Base-by-base conservation (phyloP, 2,329 filamentous ascomycete species). In the Emericellopsis atlantica region DNA sequence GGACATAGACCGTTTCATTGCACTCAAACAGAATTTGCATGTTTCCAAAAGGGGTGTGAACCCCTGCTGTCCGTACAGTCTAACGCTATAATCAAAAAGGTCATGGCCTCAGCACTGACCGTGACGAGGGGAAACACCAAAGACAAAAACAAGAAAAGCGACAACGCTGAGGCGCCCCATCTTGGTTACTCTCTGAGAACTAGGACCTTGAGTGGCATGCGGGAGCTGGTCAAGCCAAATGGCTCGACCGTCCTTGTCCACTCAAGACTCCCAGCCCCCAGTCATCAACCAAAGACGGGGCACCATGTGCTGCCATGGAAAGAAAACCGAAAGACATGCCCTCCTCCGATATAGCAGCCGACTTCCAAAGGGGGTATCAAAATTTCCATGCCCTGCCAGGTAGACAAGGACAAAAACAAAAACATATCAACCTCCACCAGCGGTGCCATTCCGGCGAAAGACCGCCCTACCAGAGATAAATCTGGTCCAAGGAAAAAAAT, bases 61-160 rank as follows among this genome's bases (percentile, higher is more conserved):
- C 59, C 59, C 59, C 52, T 51, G 26, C 47, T 51, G 16, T 24
- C 58, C 56, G 48, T 58, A 54, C 54, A 59, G 43, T 54, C 57
- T 61, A 57, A 44, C 36, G 26, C 32, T 31, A 24, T 36, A n/a
- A 29, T 29, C 8, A 29, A 12, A 29, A 12, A 29, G 26, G 26
- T 9, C 26, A 29, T 29, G 26, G 12, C 26, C 8, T 12, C 26
- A 12, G 26, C 26, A 29, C 26, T 29, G 26, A 29, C 26, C 26
- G 9, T 29, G 18, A 21, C 18, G 18, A 21, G 3, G 18, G 18
- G 18, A 21, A 21, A 21, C 18, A 29, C 26, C 26, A 29, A 12
- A 29, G 26, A 29, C 9, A 29, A 12, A 29, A 29, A 3, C 12
- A 29, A 12, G 26, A 29, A 12, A 29, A 4, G 6, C 6, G 8